Conservation (phyloP, 2,329 filamentous ascomycete species). For the Neurospora sp. region DNA sequence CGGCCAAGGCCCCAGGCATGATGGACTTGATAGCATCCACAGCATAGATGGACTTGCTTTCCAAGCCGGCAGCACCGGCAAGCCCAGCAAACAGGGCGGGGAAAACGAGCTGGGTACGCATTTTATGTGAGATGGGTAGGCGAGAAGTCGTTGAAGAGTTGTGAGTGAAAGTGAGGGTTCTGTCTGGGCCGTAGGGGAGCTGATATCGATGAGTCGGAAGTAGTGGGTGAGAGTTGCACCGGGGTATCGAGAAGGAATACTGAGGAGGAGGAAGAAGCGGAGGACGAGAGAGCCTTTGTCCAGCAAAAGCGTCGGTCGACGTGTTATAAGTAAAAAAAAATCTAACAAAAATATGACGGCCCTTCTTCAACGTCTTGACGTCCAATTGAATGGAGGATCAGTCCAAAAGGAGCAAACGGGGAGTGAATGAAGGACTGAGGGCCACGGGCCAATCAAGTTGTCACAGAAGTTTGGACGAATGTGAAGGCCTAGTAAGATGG, state of each 20-base stretch:
- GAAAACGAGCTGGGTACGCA: not conserved
- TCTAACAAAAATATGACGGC: not conserved
- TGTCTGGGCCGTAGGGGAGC: not conserved
- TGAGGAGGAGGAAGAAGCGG: not conserved
- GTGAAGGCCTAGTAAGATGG: not conserved
- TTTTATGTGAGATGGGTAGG: not conserved
- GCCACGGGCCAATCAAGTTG: not conserved
- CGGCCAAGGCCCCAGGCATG: constrained; percentile 34
- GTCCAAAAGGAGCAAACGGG: not conserved
- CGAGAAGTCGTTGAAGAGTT: not conserved
- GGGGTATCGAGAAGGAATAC: not conserved
- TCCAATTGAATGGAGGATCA: not conserved
- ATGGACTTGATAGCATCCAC: constrained; percentile 37
- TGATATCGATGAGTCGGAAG: not conserved
- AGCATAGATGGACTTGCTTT: not conserved
- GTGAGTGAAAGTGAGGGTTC: not conserved
- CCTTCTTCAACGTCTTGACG: not conserved
- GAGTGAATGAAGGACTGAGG: not conserved
- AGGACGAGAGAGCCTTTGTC: not conserved
- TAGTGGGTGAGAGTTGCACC: not conserved
- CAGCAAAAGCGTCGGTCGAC: not conserved
- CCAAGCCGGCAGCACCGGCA: not conserved
- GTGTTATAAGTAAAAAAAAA: not conserved
- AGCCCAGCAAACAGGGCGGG: not conserved
- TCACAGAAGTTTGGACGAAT: not conserved